Base-by-base conservation (phyloP, 441 rosid genomes). In the Erysimum cheiri region DNA sequence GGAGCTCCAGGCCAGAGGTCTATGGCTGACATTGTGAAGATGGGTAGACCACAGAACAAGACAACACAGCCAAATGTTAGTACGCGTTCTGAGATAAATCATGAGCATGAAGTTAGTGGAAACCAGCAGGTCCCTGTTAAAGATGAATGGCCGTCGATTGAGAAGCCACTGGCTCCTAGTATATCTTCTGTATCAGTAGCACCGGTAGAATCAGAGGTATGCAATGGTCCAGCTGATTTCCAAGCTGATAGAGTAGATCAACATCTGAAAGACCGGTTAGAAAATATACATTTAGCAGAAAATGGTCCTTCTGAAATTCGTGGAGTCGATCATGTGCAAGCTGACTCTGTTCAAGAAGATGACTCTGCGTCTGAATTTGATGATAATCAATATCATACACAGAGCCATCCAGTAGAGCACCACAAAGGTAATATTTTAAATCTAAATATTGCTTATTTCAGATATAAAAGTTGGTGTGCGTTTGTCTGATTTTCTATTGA, bases 21-120 rank as follows among this genome's bases (percentile, higher is more conserved):
- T n/a, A 88, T 95, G 98, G 98, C 99, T 72, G 99, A 95, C 74
- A 83, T 95, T 71, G 99, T 95, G 67, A 95, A 91, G 84, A 88
- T 84, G 98, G 96, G 99, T 62, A 84, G 80, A 83, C 98, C 96
- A 19, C 92, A 84, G 14, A 64, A 36, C 77, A 75, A 37, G 76
- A 33, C 81, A 65, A 67, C 70, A 28, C 60, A 75, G 17, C 82
- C 69, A 37, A 75, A 67, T 73, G 81, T 73, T 76, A 76, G 73
- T 77, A 84, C 78, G 72, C 77, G 28, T 44, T 61, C 85, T 71
- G 90, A 80, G 28, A 64, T 72, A 26, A 76, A 70, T 71, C 46
- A 61, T 22, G 93, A 83, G 29, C 80, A 71, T 28, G 83, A 73
- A 70, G 66, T 64, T 43, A 57, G 64, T 63, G 74, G 82, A 36